Percentiles rank a stretch among this genome's conserved stretches.
Conservation (phyloP, 805 yeast genomes). For the Candida xiaguanensis region DNA sequence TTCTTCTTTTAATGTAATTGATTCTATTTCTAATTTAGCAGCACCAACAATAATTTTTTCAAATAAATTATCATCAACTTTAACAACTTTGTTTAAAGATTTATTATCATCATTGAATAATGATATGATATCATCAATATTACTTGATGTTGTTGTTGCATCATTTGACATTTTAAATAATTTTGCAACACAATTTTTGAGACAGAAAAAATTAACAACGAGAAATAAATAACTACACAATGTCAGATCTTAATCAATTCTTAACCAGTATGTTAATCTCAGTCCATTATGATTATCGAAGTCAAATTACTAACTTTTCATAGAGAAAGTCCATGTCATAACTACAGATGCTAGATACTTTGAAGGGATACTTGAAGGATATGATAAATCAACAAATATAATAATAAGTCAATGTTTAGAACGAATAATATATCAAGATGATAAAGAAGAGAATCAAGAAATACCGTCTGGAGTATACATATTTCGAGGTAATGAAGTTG, state of each 20-base stretch:
- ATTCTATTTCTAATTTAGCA: conserved; percentile 26
- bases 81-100: no score
- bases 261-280: conserved; percentile 24
- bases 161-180: conserved; percentile 8
- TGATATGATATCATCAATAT: conserved; percentile 1
- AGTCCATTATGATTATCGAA: conserved; percentile 12
- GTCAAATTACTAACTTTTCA: not conserved
- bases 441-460: conserved; percentile 34
- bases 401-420: conserved; percentile 51
- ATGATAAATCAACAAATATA: conserved; percentile 61
- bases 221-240: not conserved
- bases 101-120: not conserved
- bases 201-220: not conserved
- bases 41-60: conserved; percentile 23
- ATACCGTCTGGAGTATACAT: conserved; percentile 46
- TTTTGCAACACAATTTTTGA: conserved; percentile 5
- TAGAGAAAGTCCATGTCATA: conserved; percentile 38
- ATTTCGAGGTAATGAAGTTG: conserved; percentile 58
- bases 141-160: not conserved
- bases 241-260: conserved; percentile 6
- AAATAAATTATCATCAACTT: not conserved
- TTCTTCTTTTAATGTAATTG: conserved; percentile 20
- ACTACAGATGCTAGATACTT: conserved; percentile 43
- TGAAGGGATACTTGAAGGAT: conserved; percentile 49
- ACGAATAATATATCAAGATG: conserved; percentile 43